A percentile compares a stretch with the other conserved stretches of the same genome.
phyloP scores from a whole-genome alignment of 805 yeast species.

The Yarrowia bubula region DNA sequence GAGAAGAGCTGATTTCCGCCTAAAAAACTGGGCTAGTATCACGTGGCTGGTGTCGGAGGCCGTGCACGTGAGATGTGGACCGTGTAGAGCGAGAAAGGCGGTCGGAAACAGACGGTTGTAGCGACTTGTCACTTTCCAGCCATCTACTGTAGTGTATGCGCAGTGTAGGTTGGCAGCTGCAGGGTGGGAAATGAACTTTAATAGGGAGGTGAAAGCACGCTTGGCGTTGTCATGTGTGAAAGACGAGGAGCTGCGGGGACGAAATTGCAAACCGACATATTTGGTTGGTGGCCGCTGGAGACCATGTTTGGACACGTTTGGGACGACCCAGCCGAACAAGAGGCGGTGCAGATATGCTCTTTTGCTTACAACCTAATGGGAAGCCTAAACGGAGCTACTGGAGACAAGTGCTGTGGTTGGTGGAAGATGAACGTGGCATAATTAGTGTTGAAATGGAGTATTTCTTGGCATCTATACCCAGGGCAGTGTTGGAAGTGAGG shows the following conservation, averaged over 20 bases:
- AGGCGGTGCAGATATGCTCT: not conserved
- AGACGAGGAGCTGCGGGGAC: not conserved
- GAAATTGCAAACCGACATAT: not conserved
- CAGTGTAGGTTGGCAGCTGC: conserved; percentile 20
- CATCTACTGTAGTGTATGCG: conserved; percentile 1
- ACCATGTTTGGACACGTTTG: too few species aligned
- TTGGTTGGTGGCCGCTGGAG: too few species aligned
- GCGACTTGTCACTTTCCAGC: not conserved
- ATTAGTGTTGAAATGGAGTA: too few species aligned
- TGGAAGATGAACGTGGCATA: not conserved
- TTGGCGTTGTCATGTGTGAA: not conserved
- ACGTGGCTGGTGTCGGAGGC: not conserved
- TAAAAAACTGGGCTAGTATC: not conserved
- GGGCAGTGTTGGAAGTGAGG: too few species aligned
- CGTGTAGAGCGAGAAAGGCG: not conserved
- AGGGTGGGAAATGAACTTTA: conserved; percentile 13
- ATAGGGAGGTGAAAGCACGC: not conserved
- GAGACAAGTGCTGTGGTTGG: not conserved
- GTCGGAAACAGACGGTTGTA: not conserved
- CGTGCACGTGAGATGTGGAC: not conserved
- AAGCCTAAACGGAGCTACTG: not conserved
- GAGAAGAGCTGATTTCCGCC: too few species aligned
- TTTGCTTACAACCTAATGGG: not conserved
- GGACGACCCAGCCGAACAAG: too few species aligned
- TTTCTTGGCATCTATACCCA: too few species aligned